Conservation (phyloP, 768 basidiomycete genomes). For the Lactifluus subvellereus region DNA sequence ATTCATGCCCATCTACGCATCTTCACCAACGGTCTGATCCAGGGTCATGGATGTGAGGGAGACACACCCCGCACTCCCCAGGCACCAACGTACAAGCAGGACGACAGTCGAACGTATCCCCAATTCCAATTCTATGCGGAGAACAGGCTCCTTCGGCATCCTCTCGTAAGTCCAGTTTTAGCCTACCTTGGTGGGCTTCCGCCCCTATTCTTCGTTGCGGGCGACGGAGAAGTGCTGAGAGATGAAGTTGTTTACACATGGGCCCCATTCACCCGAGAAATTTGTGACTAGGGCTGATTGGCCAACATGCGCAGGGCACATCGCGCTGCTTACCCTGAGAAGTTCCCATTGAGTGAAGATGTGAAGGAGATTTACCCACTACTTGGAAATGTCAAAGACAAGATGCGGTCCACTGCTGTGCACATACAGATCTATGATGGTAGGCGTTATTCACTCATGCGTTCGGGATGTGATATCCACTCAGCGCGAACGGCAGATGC, state of each 20-base stretch:
- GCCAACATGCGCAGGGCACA: constrained; percentile 54
- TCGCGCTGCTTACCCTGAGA: constrained; percentile 79
- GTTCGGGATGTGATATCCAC: constrained; percentile 13
- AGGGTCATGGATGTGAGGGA: constrained; percentile 18
- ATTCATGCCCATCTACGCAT: constrained; percentile 57
- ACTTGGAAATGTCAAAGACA: constrained; percentile 48
- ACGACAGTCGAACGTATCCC: constrained; percentile 31
- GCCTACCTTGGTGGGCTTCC: constrained; percentile 88
- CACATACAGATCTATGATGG: constrained; percentile 94
- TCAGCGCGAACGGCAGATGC: constrained; percentile 41
- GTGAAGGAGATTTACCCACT: constrained; percentile 50
- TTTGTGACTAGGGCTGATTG: constrained; percentile 42
- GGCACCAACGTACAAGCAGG: not conserved
- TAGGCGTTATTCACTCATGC: constrained; percentile 25
- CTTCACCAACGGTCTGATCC: constrained; percentile 52
- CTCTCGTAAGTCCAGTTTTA: constrained; percentile 74
- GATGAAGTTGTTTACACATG: constrained; percentile 89
- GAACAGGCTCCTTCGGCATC: constrained; percentile 71
- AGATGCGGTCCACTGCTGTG: constrained; percentile 65
- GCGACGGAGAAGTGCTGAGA: constrained; percentile 86
- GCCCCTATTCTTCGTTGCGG: constrained; percentile 76
- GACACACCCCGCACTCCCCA: not conserved
- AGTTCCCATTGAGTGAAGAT: constrained; percentile 47
- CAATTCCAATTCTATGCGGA: constrained; percentile 86
- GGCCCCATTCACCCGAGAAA: too few relatives aligned